Percentiles rank a stretch among this genome's conserved stretches.
Evolutionary conservation across 139 green algal genomes (phyloP).

Genomic region (Picochlorum sp.): DNA sequence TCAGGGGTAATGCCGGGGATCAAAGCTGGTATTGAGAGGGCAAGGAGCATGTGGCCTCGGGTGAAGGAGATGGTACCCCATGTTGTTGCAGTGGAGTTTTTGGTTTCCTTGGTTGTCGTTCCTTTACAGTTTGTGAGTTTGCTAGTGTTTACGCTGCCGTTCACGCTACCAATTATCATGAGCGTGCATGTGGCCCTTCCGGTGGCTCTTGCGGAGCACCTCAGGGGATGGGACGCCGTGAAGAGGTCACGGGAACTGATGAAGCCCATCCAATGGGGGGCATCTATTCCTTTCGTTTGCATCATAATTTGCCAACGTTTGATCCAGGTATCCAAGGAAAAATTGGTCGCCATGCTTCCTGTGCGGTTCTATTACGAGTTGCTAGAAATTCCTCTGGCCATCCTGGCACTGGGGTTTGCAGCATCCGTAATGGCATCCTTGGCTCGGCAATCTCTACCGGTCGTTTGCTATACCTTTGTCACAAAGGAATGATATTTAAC

Average conservation of each 20-base stretch:
- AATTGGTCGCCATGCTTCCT: constrained; percentile 14
- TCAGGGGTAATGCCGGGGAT: no score
- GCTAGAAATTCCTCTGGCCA: constrained; percentile 20
- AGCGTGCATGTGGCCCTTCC: constrained; percentile 22
- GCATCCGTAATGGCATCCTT: constrained; percentile 12
- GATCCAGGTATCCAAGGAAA: constrained; percentile 1
- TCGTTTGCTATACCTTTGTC: constrained; percentile 12
- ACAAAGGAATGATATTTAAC: neutral
- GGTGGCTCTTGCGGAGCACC: constrained; percentile 15
- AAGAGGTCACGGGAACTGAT: constrained; percentile 20
- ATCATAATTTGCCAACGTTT: constrained; percentile 15
- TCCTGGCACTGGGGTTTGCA: constrained; percentile 15
- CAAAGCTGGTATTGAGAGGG: no score
- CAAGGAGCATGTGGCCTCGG: no score
- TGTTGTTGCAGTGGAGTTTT: constrained; percentile 25
- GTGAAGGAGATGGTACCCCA: no score
- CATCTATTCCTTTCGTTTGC: constrained; percentile 27
- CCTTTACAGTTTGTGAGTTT: constrained; percentile 26
- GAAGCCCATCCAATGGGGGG: constrained; percentile 18
- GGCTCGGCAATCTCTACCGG: constrained; percentile 16
- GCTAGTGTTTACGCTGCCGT: constrained; percentile 27
- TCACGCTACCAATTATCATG: constrained; percentile 32
- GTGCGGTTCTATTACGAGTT: constrained; percentile 26
- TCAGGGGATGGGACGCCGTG: constrained; percentile 14
- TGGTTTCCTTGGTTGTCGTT: constrained; percentile 32